Evolutionary conservation across 805 yeast genomes (phyloP).

Genomic region (Barnettozyma sucrosica): DNA sequence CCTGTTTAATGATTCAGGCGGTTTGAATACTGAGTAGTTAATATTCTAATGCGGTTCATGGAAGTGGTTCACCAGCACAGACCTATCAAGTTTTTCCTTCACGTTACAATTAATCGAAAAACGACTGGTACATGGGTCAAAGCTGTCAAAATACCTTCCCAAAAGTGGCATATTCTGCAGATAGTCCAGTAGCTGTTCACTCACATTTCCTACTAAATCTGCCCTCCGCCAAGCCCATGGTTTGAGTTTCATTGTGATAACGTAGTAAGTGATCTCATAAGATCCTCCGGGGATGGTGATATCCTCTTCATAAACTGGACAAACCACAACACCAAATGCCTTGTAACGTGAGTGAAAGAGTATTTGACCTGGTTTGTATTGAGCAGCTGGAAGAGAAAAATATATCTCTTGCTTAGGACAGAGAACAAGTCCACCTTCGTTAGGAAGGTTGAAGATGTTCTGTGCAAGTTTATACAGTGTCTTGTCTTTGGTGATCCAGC

Average conservation of each 20-base stretch:
- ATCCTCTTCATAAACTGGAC: conserved; percentile 4
- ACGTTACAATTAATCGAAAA: not conserved
- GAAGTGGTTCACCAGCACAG: conserved; percentile 1
- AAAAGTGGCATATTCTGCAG: not conserved
- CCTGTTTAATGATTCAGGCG: not conserved
- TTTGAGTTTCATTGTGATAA: conserved; percentile 2
- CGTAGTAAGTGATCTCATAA: not conserved
- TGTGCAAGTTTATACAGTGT: not conserved
- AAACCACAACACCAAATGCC: conserved; percentile 3
- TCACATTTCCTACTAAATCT: not conserved
- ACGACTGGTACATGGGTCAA: not conserved
- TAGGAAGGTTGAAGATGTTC: conserved; percentile 1
- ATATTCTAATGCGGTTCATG: not conserved
- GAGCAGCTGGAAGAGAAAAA: not conserved
- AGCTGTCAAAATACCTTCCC: conserved; percentile 6
- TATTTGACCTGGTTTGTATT: conserved; percentile 1
- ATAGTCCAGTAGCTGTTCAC: not conserved
- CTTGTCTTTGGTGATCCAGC: not conserved
- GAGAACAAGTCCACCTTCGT: not conserved
- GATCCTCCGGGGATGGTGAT: not conserved
- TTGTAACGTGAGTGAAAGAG: conserved; percentile 3
- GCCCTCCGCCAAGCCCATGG: not conserved
- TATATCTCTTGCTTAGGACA: not conserved
- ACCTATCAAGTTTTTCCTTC: not conserved
- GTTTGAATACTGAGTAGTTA: too few species aligned